Evolutionary conservation across 2,329 filamentous ascomycete genomes (phyloP).

Genomic region (Paecilomyces sp.): DNA sequence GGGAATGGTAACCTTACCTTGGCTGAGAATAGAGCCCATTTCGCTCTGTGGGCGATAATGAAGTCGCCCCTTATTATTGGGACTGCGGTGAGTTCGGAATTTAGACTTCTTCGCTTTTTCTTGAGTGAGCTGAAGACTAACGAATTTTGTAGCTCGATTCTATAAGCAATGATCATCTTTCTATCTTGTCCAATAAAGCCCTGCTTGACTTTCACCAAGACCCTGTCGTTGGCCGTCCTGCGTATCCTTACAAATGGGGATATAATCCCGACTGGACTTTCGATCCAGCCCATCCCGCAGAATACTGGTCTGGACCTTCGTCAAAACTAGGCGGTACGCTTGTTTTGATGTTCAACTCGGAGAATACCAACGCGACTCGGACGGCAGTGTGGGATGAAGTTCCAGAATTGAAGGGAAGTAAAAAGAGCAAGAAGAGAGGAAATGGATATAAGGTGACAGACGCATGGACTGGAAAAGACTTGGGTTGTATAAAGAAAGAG

Average conservation of each 20-base stretch:
- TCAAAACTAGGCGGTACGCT: constrained; percentile 18
- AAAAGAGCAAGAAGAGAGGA: not conserved
- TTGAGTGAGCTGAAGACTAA: constrained; percentile 1
- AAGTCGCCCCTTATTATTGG: constrained; percentile 47
- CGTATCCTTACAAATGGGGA: constrained; percentile 35
- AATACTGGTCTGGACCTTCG: constrained; percentile 29
- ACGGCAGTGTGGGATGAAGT: constrained; percentile 23
- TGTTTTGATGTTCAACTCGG: constrained; percentile 26
- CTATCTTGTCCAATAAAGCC: constrained; percentile 37
- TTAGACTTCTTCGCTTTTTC: not conserved
- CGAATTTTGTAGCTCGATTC: constrained; percentile 20
- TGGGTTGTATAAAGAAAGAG: constrained; percentile 21
- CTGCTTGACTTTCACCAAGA: constrained; percentile 43
- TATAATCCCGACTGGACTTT: constrained; percentile 29
- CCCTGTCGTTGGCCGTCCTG: constrained; percentile 32
- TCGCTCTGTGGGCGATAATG: constrained; percentile 46
- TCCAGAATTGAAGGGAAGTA: constrained; percentile 15
- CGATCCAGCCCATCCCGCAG: constrained; percentile 24
- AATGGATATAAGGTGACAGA: constrained; percentile 17
- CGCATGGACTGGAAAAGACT: constrained; percentile 21
- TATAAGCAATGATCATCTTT: constrained; percentile 29
- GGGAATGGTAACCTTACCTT: constrained; percentile 43
- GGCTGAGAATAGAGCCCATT: constrained; percentile 44
- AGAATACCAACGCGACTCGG: constrained; percentile 13
- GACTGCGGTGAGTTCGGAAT: constrained; percentile 15